Evolutionary conservation across 225 moss, liverwort and hornwort genomes (phyloP), one percentile per base, ranked within the genome.

Genomic region (Polytrichum commune): DNA sequence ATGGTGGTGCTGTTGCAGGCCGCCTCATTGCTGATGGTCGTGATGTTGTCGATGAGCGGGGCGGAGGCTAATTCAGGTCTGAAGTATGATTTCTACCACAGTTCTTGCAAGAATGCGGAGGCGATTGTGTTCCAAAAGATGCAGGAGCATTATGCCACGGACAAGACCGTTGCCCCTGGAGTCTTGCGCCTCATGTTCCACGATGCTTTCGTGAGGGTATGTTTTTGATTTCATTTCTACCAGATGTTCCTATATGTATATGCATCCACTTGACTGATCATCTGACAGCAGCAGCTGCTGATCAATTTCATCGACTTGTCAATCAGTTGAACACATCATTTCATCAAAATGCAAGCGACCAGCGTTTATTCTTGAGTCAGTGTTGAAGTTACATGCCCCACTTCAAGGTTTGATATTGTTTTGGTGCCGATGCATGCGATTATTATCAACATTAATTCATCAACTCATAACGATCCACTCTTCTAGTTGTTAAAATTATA

Each of bases 171-270:
- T 19, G 78, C 67, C 5, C 67, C 72, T 8, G 73, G 67, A 18
- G 18, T 78, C 28, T 13, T 78, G 62, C 78, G 78, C 26, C 61
- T 78, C 53, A 67, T 66, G 24, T 78, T 78, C 62, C 77, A 77
- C 54, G 77, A 77, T 65, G 65, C 29, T 71, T 77, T 33, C 71
- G 71, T 28, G 7, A 8, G n/a, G 68, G 54, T 27, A 27, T n/a
- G 5, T 30, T 54, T 58, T 23, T 58, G 1, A 58, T 23, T 24
- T 58, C 22, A 58, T 58, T 24, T 23, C 58, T 23, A 9, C 19
- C 58, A 24, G 6, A 6, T 58, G 3, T 9, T 58, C 24, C 22
- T 58, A 16, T 13, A 46, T n/a, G n/a, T 23, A 46, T 46, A 46
- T 46, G n/a, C 5, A n/a, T 60, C 1, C 7, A 23, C 25, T 38